These are phyloP conservation scores for Rhizopogon vulgaris DNA, from an alignment of 768 basidiomycete species.

Conservation along the genomic window DNA sequence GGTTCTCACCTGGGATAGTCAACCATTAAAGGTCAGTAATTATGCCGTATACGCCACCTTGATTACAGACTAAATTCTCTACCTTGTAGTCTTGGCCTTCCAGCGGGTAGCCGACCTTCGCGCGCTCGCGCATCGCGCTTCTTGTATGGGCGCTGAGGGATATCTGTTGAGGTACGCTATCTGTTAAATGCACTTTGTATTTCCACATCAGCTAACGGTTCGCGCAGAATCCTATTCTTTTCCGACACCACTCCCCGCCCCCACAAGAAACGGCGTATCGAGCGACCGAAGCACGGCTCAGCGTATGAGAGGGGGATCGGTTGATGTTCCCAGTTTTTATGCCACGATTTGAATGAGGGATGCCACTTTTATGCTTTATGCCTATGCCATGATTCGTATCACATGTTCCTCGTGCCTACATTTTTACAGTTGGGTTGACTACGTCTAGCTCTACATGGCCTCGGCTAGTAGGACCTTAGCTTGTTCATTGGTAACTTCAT, in stretches of 20 bases:
- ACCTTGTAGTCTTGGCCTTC: conserved; percentile 27
- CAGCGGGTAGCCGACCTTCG: conserved; percentile 41
- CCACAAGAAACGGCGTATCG: conserved; percentile 70
- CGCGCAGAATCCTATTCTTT: conserved; percentile 21
- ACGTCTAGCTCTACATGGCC: background rate
- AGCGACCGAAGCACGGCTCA: conserved; percentile 66
- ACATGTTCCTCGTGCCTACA: background rate
- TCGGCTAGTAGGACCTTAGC: background rate
- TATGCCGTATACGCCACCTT: conserved; percentile 14
- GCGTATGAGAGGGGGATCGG: conserved; percentile 50
- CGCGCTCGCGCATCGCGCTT: conserved; percentile 71
- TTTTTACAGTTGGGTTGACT: background rate
- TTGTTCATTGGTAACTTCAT: background rate
- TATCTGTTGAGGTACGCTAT: conserved; percentile 46
- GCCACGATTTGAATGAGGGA: background rate
- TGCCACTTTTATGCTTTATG: background rate
- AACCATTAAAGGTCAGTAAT: conserved; percentile 21
- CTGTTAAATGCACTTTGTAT: background rate
- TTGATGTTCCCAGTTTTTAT: conserved; percentile 11
- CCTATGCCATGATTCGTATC: background rate
- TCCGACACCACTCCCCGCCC: conserved; percentile 58
- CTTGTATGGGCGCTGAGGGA: conserved; percentile 52
- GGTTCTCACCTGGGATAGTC: conserved; percentile 24
- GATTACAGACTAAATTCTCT: conserved; percentile 6
- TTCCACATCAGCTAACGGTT: background rate